These are phyloP conservation scores for Punica granatum DNA, from an alignment of 345 rosid species.

Conservation along the genomic window DNA sequence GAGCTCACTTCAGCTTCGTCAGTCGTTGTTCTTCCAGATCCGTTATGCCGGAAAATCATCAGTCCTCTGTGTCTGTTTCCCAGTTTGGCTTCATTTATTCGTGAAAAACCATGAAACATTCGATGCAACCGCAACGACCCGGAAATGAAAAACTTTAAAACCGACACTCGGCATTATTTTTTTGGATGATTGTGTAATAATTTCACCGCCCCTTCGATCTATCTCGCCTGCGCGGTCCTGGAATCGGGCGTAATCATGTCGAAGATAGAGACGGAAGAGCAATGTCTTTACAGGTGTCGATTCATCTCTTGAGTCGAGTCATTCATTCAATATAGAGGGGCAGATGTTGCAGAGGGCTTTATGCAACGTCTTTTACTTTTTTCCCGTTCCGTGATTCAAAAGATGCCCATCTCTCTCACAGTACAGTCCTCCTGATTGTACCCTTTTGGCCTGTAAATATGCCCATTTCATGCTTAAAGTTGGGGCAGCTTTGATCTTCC, in stretches of 20 bases:
- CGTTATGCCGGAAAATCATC: not conserved
- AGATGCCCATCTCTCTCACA: not conserved
- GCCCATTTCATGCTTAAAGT: not conserved
- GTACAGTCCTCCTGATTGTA: not conserved
- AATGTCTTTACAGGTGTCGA: not conserved
- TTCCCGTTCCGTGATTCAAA: not conserved
- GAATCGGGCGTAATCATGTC: not conserved
- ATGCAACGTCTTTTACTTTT: not conserved
- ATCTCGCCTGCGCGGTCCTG: too few species aligned
- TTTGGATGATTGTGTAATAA: not conserved
- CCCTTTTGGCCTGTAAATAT: not conserved
- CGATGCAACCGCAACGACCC: not conserved
- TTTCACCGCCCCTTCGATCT: not conserved
- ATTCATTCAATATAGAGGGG: not conserved
- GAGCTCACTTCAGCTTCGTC: not conserved
- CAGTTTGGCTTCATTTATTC: not conserved
- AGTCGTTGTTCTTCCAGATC: not conserved
- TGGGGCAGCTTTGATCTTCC: not conserved
- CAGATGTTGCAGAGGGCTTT: constrained; percentile 2
- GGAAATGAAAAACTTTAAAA: not conserved
- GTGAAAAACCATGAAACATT: not conserved
- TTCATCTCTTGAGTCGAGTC: not conserved
- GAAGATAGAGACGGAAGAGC: not conserved
- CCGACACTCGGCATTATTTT: not conserved
- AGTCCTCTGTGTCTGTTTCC: not conserved